These are phyloP conservation scores for Botrytis pseudocinerea DNA, from an alignment of 2,329 filamentous ascomycete species.

Conservation along the genomic window DNA sequence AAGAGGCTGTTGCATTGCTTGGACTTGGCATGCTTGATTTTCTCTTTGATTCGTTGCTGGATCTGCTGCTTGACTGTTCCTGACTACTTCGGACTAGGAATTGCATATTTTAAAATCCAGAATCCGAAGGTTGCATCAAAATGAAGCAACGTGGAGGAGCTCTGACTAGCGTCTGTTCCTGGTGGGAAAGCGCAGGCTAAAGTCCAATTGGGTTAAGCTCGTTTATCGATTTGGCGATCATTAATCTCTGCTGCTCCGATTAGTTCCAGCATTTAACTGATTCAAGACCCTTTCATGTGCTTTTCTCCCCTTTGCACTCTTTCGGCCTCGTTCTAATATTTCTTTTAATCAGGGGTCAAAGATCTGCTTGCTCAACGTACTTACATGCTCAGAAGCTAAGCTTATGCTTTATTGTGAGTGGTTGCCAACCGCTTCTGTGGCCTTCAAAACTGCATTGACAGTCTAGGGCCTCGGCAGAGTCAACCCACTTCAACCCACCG, in stretches of 20 bases:
- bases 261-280: not conserved
- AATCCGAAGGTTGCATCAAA: not conserved
- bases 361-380: not conserved
- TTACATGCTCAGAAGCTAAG: not conserved
- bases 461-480: conserved; percentile 1
- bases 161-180: not conserved
- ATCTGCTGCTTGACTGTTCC: not conserved
- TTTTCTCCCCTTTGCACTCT: not conserved
- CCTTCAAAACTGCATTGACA: not conserved
- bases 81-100: not conserved
- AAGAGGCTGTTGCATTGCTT: conserved; percentile 5
- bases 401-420: not conserved
- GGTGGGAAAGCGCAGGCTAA: not conserved
- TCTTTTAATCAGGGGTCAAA: conserved; percentile 4
- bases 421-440: not conserved
- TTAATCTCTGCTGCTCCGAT: not conserved
- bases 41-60: not conserved
- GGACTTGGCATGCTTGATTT: not conserved
- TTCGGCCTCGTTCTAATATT: not conserved
- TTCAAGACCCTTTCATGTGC: not conserved
- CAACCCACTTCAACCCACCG: conserved; percentile 1
- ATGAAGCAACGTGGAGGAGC: not conserved
- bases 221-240: not conserved
- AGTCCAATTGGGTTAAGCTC: not conserved
- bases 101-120: not conserved